Evolutionary conservation across 352 stramenopile species (phyloP).

Genomic region (Halophytophthora batemanensis): DNA sequence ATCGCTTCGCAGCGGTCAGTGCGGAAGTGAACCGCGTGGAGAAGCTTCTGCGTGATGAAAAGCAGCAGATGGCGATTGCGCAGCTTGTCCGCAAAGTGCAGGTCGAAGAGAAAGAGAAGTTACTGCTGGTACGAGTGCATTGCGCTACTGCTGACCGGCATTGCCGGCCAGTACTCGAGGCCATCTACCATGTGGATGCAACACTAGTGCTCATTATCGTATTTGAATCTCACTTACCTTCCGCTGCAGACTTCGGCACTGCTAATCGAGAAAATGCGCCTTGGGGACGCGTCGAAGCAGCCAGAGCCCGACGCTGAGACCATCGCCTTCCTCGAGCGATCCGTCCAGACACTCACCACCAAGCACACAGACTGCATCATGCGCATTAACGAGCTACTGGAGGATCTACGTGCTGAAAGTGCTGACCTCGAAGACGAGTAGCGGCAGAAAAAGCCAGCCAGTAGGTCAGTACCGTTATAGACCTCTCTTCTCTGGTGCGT

Average conservation of each 20-base stretch:
- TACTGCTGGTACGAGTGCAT: conserved; percentile 63
- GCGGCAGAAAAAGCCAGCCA: conserved; percentile 1
- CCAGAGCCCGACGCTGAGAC: conserved; percentile 44
- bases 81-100: conserved; percentile 73
- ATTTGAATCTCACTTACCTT: conserved; percentile 2
- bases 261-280: conserved; percentile 79
- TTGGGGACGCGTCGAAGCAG: conserved; percentile 33
- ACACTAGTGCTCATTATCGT: too few species aligned
- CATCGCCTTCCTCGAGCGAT: conserved; percentile 59
- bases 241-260: conserved; percentile 66
- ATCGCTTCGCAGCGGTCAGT: conserved; percentile 63
- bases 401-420: conserved; percentile 59
- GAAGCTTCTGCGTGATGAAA: conserved; percentile 28
- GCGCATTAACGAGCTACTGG: conserved; percentile 76
- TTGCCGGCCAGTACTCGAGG: too few species aligned
- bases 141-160: too few species aligned
- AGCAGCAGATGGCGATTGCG: conserved; percentile 37
- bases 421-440: conserved; percentile 40
- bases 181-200: too few species aligned
- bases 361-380: conserved; percentile 68
- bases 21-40: conserved; percentile 70
- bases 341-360: conserved; percentile 40
- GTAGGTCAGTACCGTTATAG: not conserved
- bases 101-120: conserved; percentile 77
- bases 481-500: not conserved